A percentile compares a stretch with the other conserved stretches of the same genome.
Evolutionary conservation across 345 rosid genomes (phyloP).

Genomic region (Citrus reticulata): DNA sequence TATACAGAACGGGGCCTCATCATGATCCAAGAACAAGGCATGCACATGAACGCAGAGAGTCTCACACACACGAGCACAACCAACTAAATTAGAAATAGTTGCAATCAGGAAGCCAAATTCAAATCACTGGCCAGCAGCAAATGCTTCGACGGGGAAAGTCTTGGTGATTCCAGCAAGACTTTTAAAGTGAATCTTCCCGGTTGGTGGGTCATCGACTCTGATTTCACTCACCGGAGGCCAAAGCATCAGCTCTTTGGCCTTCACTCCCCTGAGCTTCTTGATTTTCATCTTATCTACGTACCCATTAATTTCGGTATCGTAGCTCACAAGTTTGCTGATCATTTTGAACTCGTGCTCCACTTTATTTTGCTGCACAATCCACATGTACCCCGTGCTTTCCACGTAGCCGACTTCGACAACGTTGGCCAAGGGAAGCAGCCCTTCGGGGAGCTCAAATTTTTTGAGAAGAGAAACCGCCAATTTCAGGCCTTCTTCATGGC

Average conservation of each 20-base stretch:
- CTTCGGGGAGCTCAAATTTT: slow-evolving; percentile 36
- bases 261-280: slow-evolving; percentile 54
- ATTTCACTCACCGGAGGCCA: slow-evolving; percentile 55
- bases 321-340: slow-evolving; percentile 40
- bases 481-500: slow-evolving; percentile 28
- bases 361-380: slow-evolving; percentile 47
- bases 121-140: slow-evolving; percentile 22
- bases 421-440: slow-evolving; percentile 41
- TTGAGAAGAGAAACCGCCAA: slow-evolving; percentile 24
- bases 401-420: slow-evolving; percentile 42
- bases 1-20: too few species aligned
- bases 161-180: slow-evolving; percentile 57
- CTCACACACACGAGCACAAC: too few species aligned
- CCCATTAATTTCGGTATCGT: slow-evolving; percentile 34
- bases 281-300: slow-evolving; percentile 32
- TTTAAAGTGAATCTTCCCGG: slow-evolving; percentile 49
- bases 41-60: too few species aligned
- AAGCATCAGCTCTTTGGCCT: slow-evolving; percentile 61
- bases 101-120: background rate
- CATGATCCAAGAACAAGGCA: too few species aligned
- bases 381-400: slow-evolving; percentile 42
- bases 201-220: slow-evolving; percentile 26
- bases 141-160: slow-evolving; percentile 48
- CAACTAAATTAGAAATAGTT: background rate
- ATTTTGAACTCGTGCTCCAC: slow-evolving; percentile 47